Percentiles rank a stretch among this genome's conserved stretches.
phyloP scores from a whole-genome alignment of 495 filamentous ascomycete genomes.

The Neurospora sp. region DNA sequence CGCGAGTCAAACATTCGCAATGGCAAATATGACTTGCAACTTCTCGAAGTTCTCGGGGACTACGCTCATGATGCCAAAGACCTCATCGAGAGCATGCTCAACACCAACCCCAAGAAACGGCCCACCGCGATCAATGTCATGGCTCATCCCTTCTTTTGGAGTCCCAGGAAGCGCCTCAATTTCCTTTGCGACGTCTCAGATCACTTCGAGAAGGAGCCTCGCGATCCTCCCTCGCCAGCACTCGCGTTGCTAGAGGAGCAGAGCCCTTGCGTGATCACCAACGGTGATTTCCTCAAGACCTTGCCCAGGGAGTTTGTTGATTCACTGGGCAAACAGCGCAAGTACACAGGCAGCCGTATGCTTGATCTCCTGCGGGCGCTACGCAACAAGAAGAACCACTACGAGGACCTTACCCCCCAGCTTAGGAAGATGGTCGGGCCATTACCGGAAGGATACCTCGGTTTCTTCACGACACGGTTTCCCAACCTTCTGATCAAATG shows the following conservation, averaged over 20 bases:
- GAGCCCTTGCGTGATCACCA: conserved; percentile 26
- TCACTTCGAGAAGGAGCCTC: conserved; percentile 83
- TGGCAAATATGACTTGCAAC: conserved; percentile 62
- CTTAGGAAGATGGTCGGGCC: conserved; percentile 72
- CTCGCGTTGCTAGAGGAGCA: conserved; percentile 48
- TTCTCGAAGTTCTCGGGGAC: conserved; percentile 62
- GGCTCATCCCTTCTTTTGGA: conserved; percentile 95
- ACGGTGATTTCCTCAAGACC: conserved; percentile 62
- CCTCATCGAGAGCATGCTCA: conserved; percentile 75
- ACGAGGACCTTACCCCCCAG: conserved; percentile 75
- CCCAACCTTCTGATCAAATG: conserved; percentile 74
- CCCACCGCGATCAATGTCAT: conserved; percentile 68
- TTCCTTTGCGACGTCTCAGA: conserved; percentile 93
- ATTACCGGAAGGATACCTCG: conserved; percentile 74
- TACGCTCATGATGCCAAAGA: conserved; percentile 80
- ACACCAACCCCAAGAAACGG: conserved; percentile 55
- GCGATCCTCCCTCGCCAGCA: conserved; percentile 61
- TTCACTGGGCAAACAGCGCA: conserved; percentile 83
- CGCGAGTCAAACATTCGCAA: conserved; percentile 95
- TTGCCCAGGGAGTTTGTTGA: conserved; percentile 77
- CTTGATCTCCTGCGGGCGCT: conserved; percentile 82
- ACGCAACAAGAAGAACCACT: conserved; percentile 93
- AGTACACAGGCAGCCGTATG: conserved; percentile 75
- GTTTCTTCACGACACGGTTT: conserved; percentile 76
- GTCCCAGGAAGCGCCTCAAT: conserved; percentile 68